Conservation (phyloP, 179 eudicot species). For the Pouteria campechiana region DNA sequence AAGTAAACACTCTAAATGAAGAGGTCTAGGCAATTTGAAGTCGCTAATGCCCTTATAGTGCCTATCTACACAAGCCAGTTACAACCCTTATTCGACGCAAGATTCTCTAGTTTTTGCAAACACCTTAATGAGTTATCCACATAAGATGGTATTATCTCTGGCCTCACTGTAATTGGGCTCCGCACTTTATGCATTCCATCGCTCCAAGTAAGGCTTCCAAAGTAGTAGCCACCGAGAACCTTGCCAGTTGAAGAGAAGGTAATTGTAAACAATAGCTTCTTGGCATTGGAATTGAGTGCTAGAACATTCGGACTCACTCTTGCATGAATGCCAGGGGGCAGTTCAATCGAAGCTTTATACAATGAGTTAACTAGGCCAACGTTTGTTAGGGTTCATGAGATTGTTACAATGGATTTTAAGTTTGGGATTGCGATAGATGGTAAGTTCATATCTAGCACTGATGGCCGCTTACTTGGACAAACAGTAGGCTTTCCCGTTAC, state of each 20-base stretch:
- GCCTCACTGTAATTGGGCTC: too few relatives aligned
- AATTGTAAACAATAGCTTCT: neutral
- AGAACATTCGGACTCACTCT: slow-evolving; percentile 3
- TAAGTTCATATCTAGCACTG: slow-evolving; percentile 1
- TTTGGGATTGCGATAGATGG: slow-evolving; percentile 9
- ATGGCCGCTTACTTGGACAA: neutral
- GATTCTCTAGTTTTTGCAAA: too few relatives aligned
- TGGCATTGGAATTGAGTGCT: neutral
- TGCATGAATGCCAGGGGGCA: slow-evolving; percentile 1
- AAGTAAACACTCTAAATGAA: too few relatives aligned
- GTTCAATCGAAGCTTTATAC: neutral
- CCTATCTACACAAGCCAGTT: too few relatives aligned
- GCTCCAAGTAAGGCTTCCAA: slow-evolving; percentile 5
- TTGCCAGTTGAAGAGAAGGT: slow-evolving; percentile 2
- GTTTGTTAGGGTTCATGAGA: slow-evolving; percentile 1
- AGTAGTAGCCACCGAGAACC: slow-evolving; percentile 4
- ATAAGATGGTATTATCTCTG: too few relatives aligned
- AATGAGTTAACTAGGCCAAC: slow-evolving; percentile 3
- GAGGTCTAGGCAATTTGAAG: too few relatives aligned
- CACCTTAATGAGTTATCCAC: too few relatives aligned
- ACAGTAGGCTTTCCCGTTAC: neutral
- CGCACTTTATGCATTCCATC: slow-evolving; percentile 3
- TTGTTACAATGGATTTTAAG: neutral
- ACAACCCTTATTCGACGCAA: too few relatives aligned
- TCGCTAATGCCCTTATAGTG: too few relatives aligned